These are phyloP conservation scores for Ophiosphaerella herpotricha DNA, from an alignment of 2,329 filamentous ascomycete species.

Conservation along the genomic window DNA sequence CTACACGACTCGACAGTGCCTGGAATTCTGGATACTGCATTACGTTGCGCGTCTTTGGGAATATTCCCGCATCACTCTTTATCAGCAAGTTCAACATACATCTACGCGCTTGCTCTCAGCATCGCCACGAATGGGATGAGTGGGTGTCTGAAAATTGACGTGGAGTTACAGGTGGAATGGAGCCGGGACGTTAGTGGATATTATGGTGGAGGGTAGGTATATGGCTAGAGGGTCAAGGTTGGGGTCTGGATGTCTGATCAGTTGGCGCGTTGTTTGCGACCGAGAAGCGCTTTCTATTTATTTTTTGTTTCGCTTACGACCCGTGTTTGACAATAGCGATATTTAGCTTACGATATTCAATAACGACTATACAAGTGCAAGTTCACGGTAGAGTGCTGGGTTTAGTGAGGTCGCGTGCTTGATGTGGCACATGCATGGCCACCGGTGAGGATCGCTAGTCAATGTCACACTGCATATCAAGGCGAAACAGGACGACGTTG, in stretches of 20 bases:
- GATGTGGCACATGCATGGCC: neutral
- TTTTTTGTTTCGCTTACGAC: constrained; percentile 23
- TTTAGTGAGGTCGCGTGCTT: neutral
- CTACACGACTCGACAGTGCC: neutral
- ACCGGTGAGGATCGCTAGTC: constrained; percentile 6
- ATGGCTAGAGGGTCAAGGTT: neutral
- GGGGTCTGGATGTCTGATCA: constrained; percentile 8
- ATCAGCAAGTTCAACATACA: constrained; percentile 8
- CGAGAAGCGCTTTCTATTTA: constrained; percentile 8
- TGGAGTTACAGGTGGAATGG: constrained; percentile 16
- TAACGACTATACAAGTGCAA: constrained; percentile 7
- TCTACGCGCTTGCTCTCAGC: constrained; percentile 1
- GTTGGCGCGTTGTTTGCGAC: constrained; percentile 9
- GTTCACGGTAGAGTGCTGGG: too few relatives aligned
- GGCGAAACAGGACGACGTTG: neutral
- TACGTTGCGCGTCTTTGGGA: neutral
- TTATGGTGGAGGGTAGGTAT: constrained; percentile 9
- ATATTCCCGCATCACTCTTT: constrained; percentile 10
- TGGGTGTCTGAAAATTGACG: constrained; percentile 13
- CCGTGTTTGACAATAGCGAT: constrained; percentile 32
- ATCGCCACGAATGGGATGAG: constrained; percentile 2
- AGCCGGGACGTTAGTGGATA: neutral
- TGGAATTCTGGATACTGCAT: constrained; percentile 21
- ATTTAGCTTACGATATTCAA: constrained; percentile 38
- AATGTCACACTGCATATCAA: neutral